Evolutionary conservation across 768 basidiomycete species (phyloP), one percentile per base, ranked within the genome.

Genomic region (Termitomyces bulborhizus): DNA sequence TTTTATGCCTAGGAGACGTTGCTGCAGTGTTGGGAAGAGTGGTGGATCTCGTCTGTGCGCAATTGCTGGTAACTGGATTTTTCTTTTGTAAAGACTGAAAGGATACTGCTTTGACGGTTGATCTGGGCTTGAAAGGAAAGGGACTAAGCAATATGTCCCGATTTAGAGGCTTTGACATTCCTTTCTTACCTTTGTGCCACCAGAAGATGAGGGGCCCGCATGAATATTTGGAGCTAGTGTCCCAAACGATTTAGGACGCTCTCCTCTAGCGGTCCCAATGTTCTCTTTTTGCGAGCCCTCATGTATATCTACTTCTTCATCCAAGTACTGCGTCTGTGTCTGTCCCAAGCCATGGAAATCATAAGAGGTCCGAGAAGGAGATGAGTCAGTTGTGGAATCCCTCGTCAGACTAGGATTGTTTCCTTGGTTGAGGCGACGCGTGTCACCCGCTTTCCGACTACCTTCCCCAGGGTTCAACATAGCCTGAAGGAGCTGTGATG

Each of bases 331-430:
- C 0, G 75, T 75, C 59, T 85, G 80, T 0, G 81, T 77, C 61
- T 84, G 80, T 1, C 81, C 81, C 18, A 86, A 71, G 3, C 82
- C 85, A 60, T 82, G 78, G 57, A 82, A 76, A 62, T 81, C 77
- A 67, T 85, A 84, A 53, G 66, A 65, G 55, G 62, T 59, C 36
- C 69, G 66, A 47, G 76, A 68, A 61, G 68, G 63, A 34, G 68
- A 73, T 11, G 76, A 80, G 60, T 76, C 74, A 32, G 68, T 62
- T 49, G 69, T 41, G 62, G 53, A 47, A 44, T 77, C 73, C 31
- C 71, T 70, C 36, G 64, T 63, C 36, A 65, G 49, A 26, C 63
- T 63, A 24, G 50, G 57, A 46, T 70, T 60, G 44, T 65, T 53
- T 55, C 61, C 64, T 36, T 55, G 53, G 41, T 48, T 46, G 16